Conservation (phyloP, 2,329 filamentous ascomycete genomes). For the Chaetomium sp. region DNA sequence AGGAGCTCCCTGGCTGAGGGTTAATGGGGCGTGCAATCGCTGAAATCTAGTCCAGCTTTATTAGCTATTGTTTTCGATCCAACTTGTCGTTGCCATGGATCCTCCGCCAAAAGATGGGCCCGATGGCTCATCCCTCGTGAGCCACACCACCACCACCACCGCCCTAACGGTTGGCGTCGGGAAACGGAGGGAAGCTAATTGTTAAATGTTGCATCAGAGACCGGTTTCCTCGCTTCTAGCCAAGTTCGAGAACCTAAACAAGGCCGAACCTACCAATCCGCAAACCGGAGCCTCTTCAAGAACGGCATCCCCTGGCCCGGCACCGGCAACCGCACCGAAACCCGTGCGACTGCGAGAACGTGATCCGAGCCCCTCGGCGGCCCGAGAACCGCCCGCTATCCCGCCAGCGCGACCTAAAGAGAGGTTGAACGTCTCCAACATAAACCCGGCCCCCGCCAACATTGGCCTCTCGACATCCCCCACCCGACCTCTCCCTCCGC, state of each 20-base stretch:
- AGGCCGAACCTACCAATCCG: conserved; percentile 44
- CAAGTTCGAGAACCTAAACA: conserved; percentile 77
- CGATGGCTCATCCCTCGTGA: conserved; percentile 75
- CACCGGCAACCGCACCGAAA: conserved; percentile 38
- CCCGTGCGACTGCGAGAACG: conserved; percentile 48
- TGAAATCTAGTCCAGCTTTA: conserved; percentile 11
- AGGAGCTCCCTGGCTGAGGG: conserved; percentile 35
- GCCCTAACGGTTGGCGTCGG: neutral
- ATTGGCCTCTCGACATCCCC: conserved; percentile 40
- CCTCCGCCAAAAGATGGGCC: conserved; percentile 58
- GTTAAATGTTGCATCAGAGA: conserved; percentile 55
- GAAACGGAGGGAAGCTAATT: conserved; percentile 15
- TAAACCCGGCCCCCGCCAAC: conserved; percentile 45
- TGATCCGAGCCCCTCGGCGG: conserved; percentile 43
- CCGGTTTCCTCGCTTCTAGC: conserved; percentile 80
- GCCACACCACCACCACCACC: conserved; percentile 40
- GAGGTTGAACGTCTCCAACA: conserved; percentile 43
- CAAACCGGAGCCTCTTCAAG: conserved; percentile 41
- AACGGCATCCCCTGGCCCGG: conserved; percentile 41
- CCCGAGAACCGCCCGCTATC: conserved; percentile 40
- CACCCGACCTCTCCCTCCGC: conserved; percentile 50
- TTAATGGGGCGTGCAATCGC: conserved; percentile 38
- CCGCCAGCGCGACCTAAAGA: conserved; percentile 35
- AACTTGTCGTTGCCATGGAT: conserved; percentile 45
- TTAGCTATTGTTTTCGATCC: conserved; percentile 28